Conservation (phyloP, 2,329 filamentous ascomycete species). For the Venturia oleaginea region DNA sequence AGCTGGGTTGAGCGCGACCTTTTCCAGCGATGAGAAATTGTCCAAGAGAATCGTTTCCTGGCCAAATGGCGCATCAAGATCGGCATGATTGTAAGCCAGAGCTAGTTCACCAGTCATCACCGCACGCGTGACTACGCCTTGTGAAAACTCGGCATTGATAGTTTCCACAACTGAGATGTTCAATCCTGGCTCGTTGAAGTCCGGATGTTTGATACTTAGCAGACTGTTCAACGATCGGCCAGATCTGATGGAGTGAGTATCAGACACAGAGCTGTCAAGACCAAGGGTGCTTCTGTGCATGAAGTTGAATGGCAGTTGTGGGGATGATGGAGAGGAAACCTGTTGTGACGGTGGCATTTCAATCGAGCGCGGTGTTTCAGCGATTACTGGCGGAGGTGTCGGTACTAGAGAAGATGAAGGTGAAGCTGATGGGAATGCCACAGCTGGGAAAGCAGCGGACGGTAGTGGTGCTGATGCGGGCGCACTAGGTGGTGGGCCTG, state of each 20-base stretch:
- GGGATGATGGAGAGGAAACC: constrained; percentile 15
- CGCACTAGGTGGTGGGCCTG: constrained; percentile 18
- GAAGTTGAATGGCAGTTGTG: constrained; percentile 15
- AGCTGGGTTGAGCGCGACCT: constrained; percentile 85
- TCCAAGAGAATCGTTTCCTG: constrained; percentile 69
- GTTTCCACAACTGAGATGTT: constrained; percentile 88
- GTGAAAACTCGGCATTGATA: constrained; percentile 75
- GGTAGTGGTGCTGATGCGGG: constrained; percentile 4
- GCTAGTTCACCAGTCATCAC: constrained; percentile 84
- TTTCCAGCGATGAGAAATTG: constrained; percentile 80
- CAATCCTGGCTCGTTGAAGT: constrained; percentile 69
- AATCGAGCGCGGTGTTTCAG: not conserved
- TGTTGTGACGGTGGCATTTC: constrained; percentile 5
- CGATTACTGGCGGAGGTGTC: not conserved
- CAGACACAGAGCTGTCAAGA: constrained; percentile 53
- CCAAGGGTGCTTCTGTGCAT: constrained; percentile 18
- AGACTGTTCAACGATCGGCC: constrained; percentile 67
- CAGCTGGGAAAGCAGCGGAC: constrained; percentile 2
- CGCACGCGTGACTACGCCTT: constrained; percentile 59
- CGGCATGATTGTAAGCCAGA: constrained; percentile 63
- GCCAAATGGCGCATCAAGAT: constrained; percentile 34
- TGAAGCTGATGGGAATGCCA: constrained; percentile 17
- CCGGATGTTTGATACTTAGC: constrained; percentile 66
- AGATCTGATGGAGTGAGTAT: constrained; percentile 86
- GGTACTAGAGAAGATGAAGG: constrained; percentile 18